These are phyloP conservation scores for Trichophyton equinum DNA, from an alignment of 2,329 filamentous ascomycete species.

Conservation along the genomic window DNA sequence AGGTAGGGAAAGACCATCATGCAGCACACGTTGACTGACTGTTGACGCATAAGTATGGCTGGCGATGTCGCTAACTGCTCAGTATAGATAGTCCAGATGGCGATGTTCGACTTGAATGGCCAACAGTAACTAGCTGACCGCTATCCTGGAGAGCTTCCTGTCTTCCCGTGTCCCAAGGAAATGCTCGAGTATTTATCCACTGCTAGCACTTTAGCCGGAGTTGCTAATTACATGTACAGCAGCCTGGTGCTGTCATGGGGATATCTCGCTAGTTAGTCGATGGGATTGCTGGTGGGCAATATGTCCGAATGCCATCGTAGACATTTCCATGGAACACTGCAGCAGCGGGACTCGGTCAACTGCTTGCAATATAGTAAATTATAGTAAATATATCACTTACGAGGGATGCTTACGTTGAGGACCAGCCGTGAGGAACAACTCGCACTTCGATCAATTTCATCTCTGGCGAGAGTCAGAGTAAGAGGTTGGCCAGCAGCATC, in stretches of 20 bases:
- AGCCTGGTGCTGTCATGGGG: not conserved
- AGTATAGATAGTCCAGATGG: not conserved
- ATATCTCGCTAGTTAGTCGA: too few relatives aligned
- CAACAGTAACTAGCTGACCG: not conserved
- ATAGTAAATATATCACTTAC: not conserved
- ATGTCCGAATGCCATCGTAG: conserved; percentile 1
- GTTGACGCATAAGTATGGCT: not conserved
- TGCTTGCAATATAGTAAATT: not conserved
- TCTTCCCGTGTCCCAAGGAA: not conserved
- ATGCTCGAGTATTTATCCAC: not conserved
- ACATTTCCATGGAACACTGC: not conserved
- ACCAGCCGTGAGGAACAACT: not conserved
- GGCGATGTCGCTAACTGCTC: not conserved
- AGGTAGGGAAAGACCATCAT: not conserved
- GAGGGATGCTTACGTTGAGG: not conserved
- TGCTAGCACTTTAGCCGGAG: not conserved
- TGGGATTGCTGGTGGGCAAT: not conserved
- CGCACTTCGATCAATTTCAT: not conserved
- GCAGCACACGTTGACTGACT: too few relatives aligned
- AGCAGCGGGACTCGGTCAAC: not conserved
- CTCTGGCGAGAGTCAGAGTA: not conserved
- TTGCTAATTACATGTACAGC: not conserved
- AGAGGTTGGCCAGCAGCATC: not conserved
- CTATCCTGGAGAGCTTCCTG: not conserved
- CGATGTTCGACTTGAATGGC: not conserved